These are phyloP conservation scores for Phytophthora rubi DNA, from an alignment of 352 stramenopile species.

Conservation along the genomic window DNA sequence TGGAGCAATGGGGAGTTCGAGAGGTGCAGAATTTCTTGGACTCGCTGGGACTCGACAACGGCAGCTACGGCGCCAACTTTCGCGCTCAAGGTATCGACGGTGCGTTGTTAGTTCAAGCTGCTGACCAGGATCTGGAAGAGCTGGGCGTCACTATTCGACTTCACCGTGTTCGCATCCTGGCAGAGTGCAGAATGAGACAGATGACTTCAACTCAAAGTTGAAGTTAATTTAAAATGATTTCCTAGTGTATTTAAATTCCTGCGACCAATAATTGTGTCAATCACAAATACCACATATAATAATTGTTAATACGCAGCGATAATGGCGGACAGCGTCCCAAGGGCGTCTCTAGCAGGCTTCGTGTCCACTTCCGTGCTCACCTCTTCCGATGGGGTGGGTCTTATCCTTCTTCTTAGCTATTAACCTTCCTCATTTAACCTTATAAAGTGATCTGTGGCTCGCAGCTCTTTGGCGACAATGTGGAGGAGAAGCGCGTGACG, in stretches of 20 bases:
- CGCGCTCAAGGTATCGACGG: conserved; percentile 68
- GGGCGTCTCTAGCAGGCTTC: conserved; percentile 66
- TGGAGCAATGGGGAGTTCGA: conserved; percentile 44
- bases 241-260: no score
- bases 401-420: not conserved
- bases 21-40: conserved; percentile 64
- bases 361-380: conserved; percentile 86
- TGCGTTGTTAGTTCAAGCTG: conserved; percentile 57
- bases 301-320: no score
- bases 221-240: no score
- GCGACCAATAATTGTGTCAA: no score
- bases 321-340: conserved; percentile 16
- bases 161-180: conserved; percentile 77
- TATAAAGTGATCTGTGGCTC: not conserved
- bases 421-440: not conserved
- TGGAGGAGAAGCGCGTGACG: conserved; percentile 82
- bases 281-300: no score
- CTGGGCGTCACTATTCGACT: conserved; percentile 70
- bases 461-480: conserved; percentile 89
- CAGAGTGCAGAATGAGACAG: conserved; percentile 20
- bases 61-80: conserved; percentile 52
- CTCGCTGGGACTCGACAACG: conserved; percentile 48
- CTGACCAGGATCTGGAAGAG: conserved; percentile 66
- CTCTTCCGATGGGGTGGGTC: conserved; percentile 81
- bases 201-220: no score